phyloP scores from a whole-genome alignment of 208 protist species.

The Leishmania arabica region DNA sequence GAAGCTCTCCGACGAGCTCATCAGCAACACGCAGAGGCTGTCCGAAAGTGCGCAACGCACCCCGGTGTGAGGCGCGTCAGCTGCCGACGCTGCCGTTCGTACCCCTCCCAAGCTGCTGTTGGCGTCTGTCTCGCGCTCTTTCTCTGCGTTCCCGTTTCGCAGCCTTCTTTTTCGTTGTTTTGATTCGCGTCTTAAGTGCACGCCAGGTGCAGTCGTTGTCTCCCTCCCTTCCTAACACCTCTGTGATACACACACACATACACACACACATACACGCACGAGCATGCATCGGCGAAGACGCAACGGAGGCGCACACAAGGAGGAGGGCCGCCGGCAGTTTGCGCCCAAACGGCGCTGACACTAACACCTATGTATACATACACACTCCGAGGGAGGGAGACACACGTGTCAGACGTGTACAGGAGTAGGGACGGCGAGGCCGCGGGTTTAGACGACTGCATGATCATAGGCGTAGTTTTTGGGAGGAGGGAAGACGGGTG shows the following conservation, averaged over 20 bases:
- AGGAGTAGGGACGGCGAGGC: not conserved
- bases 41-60: not conserved
- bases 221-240: not conserved
- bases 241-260: not conserved
- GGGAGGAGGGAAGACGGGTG: not conserved
- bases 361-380: not conserved
- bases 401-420: not conserved
- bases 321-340: not conserved
- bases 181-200: not conserved
- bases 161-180: not conserved
- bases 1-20: constrained; percentile 45
- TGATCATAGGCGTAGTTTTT: not conserved
- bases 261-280: not conserved
- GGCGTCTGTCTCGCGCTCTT: not conserved
- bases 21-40: constrained; percentile 39
- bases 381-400: not conserved
- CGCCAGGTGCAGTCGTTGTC: not conserved
- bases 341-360: not conserved
- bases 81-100: not conserved
- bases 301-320: too few relatives aligned
- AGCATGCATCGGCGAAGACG: not conserved
- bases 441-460: not conserved
- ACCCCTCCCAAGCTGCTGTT: not conserved
- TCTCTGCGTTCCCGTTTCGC: not conserved
- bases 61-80: not conserved